Base-by-base conservation (phyloP, 75 land plant species). In the Pinus tabuliformis region DNA sequence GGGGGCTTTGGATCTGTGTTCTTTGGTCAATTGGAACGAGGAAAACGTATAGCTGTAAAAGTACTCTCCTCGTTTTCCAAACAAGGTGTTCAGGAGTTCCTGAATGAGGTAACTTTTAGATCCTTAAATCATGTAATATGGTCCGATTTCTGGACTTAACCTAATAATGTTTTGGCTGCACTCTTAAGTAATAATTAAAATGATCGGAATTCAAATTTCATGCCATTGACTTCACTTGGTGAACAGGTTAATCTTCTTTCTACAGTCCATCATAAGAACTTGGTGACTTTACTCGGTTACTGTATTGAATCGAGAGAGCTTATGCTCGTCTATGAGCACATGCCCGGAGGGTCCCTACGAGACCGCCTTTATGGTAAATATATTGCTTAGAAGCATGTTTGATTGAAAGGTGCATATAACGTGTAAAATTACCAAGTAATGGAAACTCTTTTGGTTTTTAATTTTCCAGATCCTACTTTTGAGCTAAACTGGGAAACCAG, bases 1-100 rank as follows among this genome's bases (percentile, higher is more conserved):
- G 88, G 88, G 13, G 88, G 88, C 0, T 86, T 86, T 62, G 88
- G 88, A 7, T 83, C 84, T 79, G 88, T 86, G 14, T 86, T 80
- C 78, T 77, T 63, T 54, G 88, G 86, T 26, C 57, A 62, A 57
- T n/a, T 83, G n/a, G 33, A 33, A 33, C 33, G 2, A 33, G 33
- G 33, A 33, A 0, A 33, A 33, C 33, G 2, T 33, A 33, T 33
- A 33, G 33, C 33, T 1, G 33, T 33, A 33, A 33, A 33, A 33
- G 33, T 33, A 33, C 33, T 33, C 2, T 33, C 33, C 33, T 33
- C 33, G 33, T 33, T 33, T 33, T 33, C 33, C 33, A 33, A 33
- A 33, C 33, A 33, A 33, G 33, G 33, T 33, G 33, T 33, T 33
- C 33, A 33, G 33, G 33, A 33, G 33, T 33, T 33, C 33, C 33